A percentile compares a stretch with the other conserved stretches of the same genome.
These are phyloP conservation scores for Groenewaldozyma sp. DNA, from an alignment of 1,139 yeast species.

Conservation along the genomic window DNA sequence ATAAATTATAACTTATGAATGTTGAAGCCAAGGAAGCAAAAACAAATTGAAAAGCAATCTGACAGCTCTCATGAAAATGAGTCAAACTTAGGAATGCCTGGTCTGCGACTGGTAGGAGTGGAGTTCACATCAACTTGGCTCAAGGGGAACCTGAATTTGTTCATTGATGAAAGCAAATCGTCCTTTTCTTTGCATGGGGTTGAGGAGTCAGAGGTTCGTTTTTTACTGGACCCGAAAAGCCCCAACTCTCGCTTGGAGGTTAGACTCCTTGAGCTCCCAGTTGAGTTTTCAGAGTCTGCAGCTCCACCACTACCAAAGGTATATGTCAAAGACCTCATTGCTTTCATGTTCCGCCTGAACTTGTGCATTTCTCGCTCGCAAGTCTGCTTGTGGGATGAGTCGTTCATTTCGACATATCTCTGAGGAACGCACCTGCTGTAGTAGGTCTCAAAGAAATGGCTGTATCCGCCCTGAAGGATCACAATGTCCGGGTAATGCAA, in stretches of 20 bases:
- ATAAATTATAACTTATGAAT: too few relatives aligned
- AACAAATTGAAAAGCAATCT: conserved; percentile 9
- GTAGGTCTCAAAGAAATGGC: conserved; percentile 54
- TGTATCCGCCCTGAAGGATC: conserved; percentile 86
- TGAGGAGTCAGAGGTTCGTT: neutral
- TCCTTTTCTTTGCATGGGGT: neutral
- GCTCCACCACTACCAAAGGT: conserved; percentile 9
- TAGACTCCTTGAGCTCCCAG: neutral
- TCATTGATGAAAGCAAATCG: neutral
- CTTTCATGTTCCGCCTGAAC: conserved; percentile 38
- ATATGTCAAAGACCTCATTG: conserved; percentile 18
- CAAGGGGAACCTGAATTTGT: conserved; percentile 12
- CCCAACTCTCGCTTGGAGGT: neutral
- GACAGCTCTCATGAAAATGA: conserved; percentile 2
- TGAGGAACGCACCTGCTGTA: conserved; percentile 57
- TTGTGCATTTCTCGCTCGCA: conserved; percentile 68
- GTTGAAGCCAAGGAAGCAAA: conserved; percentile 1
- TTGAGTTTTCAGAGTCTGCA: neutral
- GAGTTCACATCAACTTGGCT: conserved; percentile 11
- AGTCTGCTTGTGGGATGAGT: conserved; percentile 50
- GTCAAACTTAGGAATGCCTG: conserved; percentile 6
- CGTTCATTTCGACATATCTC: conserved; percentile 82
- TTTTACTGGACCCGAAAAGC: neutral
- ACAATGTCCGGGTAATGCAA: conserved; percentile 82
- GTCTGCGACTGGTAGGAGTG: conserved; percentile 13